A percentile compares a stretch with the other conserved stretches of the same genome.
phyloP scores from a whole-genome alignment of 2,329 filamentous ascomycete genomes.

The Neonectria ditissima region DNA sequence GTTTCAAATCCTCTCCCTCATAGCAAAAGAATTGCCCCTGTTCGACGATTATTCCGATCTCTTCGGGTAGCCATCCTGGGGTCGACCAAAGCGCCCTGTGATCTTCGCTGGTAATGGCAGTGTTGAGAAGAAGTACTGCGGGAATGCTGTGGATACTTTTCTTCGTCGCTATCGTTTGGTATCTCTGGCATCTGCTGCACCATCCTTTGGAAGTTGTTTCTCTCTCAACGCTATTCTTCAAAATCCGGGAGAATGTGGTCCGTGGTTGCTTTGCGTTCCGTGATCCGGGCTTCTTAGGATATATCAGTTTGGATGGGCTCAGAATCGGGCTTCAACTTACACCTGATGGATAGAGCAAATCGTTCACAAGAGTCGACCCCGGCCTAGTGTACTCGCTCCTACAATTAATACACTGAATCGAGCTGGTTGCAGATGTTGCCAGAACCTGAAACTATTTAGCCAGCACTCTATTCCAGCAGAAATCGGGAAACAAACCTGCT shows the following conservation, averaged over 20 bases:
- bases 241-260: slow-evolving; percentile 84
- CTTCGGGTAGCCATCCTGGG: slow-evolving; percentile 90
- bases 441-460: slow-evolving; percentile 57
- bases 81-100: slow-evolving; percentile 87
- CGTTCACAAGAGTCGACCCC: slow-evolving; percentile 84
- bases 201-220: slow-evolving; percentile 91
- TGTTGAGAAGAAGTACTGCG: slow-evolving; percentile 89
- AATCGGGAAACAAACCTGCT: slow-evolving; percentile 63
- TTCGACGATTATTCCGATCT: slow-evolving; percentile 92
- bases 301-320: slow-evolving; percentile 16
- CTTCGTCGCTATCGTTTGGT: slow-evolving; percentile 86
- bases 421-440: slow-evolving; percentile 76
- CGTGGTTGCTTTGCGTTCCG: slow-evolving; percentile 64
- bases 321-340: slow-evolving; percentile 40
- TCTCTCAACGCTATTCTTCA: slow-evolving; percentile 93
- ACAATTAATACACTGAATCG: slow-evolving; percentile 88
- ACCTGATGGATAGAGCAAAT: slow-evolving; percentile 79
- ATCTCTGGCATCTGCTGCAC: slow-evolving; percentile 91
- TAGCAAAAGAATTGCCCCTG: slow-evolving; percentile 95
- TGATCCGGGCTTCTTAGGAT: slow-evolving; percentile 57
- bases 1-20: slow-evolving; percentile 88
- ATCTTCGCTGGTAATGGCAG: slow-evolving; percentile 77
- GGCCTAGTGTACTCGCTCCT: slow-evolving; percentile 85
- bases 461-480: background rate
- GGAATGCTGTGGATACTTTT: slow-evolving; percentile 88